Percentiles rank a stretch among this genome's conserved stretches.
phyloP scores from a whole-genome alignment of 495 filamentous ascomycete species.

The Xylaria flabelliformis region DNA sequence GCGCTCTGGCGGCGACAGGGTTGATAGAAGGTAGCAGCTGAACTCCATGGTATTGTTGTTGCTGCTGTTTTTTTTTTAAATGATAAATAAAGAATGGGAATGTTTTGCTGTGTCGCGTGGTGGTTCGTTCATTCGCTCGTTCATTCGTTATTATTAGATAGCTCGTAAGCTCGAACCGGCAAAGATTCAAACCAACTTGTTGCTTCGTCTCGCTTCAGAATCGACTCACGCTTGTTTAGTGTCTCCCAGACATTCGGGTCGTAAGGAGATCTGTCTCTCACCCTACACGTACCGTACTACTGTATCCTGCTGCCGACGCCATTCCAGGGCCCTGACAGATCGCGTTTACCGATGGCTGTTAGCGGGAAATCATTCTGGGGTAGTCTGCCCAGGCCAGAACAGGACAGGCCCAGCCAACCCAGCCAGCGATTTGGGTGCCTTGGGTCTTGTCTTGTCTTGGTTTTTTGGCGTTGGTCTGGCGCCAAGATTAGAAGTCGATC shows the following conservation, averaged over 20 bases:
- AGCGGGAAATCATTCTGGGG: slow-evolving; percentile 47
- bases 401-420: slow-evolving; percentile 7
- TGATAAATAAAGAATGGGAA: background rate
- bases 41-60: background rate
- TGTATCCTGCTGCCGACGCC: slow-evolving; percentile 26
- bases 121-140: background rate
- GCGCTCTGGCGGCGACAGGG: background rate
- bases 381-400: slow-evolving; percentile 32
- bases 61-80: too few relatives aligned
- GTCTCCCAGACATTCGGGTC: slow-evolving; percentile 44
- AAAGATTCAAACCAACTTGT: slow-evolving; percentile 12
- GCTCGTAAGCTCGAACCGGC: slow-evolving; percentile 20
- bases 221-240: slow-evolving; percentile 46
- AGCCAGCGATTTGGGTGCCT: slow-evolving; percentile 5
- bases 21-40: background rate
- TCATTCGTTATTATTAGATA: slow-evolving; percentile 7
- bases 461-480: background rate
- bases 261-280: slow-evolving; percentile 41
- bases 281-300: slow-evolving; percentile 21
- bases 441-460: slow-evolving; percentile 4
- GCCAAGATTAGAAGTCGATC: slow-evolving; percentile 26
- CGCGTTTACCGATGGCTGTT: slow-evolving; percentile 35
- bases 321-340: slow-evolving; percentile 42
- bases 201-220: slow-evolving; percentile 25
- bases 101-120: too few relatives aligned